Percentiles rank a stretch among this genome's conserved stretches.
Conservation (phyloP, 202 grass and related monocot species). For the Cymbopogon flexuosus region DNA sequence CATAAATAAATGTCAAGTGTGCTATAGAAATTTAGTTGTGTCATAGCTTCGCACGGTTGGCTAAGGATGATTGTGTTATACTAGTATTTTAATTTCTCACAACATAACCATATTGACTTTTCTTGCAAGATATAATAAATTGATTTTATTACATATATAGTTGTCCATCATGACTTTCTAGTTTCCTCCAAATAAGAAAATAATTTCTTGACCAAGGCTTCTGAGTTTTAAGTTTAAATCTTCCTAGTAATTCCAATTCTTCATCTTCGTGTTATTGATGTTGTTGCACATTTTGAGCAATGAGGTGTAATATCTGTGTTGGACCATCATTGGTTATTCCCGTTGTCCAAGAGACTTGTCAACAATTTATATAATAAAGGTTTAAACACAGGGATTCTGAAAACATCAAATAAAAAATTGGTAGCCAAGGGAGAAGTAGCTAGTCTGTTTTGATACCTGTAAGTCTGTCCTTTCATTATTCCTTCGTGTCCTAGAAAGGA, state of each 20-base stretch:
- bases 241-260: background rate
- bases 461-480: constrained; percentile 29
- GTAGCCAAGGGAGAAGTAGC: background rate
- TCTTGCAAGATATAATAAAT: background rate
- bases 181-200: background rate
- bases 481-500: constrained; percentile 22
- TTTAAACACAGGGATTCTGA: background rate
- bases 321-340: background rate
- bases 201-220: background rate
- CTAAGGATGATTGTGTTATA: background rate
- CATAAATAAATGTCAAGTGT: background rate
- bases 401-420: background rate
- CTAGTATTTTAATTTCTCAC: background rate
- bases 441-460: constrained; percentile 19
- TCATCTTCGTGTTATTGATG: background rate
- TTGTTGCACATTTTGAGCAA: background rate
- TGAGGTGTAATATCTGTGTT: background rate
- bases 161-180: background rate
- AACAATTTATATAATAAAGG: background rate
- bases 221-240: background rate
- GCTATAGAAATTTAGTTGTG: background rate
- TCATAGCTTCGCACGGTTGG: background rate
- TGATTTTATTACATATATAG: background rate
- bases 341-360: background rate
- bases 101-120: background rate